These are phyloP conservation scores for Chiua virens DNA, from an alignment of 768 basidiomycete genomes.

Conservation along the genomic window DNA sequence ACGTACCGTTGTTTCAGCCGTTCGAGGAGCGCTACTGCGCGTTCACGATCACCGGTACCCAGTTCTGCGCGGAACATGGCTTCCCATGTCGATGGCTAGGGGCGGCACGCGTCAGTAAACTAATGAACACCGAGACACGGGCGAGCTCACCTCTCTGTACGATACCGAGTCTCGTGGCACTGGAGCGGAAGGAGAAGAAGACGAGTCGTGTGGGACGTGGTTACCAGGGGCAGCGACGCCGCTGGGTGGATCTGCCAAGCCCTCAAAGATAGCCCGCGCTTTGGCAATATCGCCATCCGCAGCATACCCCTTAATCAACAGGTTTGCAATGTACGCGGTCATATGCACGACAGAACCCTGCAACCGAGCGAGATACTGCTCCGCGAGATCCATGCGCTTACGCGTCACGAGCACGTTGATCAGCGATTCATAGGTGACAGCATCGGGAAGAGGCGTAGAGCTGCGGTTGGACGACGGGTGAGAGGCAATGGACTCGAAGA, in stretches of 20 bases:
- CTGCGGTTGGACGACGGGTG: slow-evolving; percentile 45
- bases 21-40: slow-evolving; percentile 66
- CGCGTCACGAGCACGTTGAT: slow-evolving; percentile 83
- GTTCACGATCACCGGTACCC: slow-evolving; percentile 67
- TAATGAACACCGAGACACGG: not conserved
- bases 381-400: slow-evolving; percentile 76
- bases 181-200: slow-evolving; percentile 30
- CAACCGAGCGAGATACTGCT: slow-evolving; percentile 64
- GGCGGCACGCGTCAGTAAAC: not conserved
- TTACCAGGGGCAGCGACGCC: slow-evolving; percentile 90
- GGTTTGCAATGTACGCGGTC: slow-evolving; percentile 94
- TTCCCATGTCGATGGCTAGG: slow-evolving; percentile 89
- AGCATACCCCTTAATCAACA: slow-evolving; percentile 58
- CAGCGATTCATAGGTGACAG: slow-evolving; percentile 86
- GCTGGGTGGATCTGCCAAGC: slow-evolving; percentile 72
- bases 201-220: slow-evolving; percentile 66
- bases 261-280: slow-evolving; percentile 78
- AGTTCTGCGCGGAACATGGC: slow-evolving; percentile 94
- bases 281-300: slow-evolving; percentile 66
- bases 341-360: slow-evolving; percentile 65
- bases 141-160: slow-evolving; percentile 29
- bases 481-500: slow-evolving; percentile 73
- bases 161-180: slow-evolving; percentile 42
- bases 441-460: slow-evolving; percentile 56
- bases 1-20: slow-evolving; percentile 69